Evolutionary conservation across 1,284 basidiomycete genomes (phyloP).

Genomic region (Ustilago bromivora): DNA sequence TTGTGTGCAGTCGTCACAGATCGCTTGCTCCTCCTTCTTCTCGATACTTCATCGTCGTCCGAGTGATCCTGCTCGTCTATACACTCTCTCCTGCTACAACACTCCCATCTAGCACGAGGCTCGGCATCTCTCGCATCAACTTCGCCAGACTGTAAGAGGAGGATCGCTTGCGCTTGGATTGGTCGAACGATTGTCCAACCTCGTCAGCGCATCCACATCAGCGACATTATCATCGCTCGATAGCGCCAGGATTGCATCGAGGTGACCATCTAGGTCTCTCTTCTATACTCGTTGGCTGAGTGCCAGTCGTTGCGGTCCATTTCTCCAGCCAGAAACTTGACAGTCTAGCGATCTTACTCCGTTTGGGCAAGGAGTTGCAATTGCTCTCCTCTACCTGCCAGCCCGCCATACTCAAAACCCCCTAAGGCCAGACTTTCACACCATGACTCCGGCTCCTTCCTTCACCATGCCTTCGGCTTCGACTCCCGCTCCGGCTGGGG

Average conservation of each 20-base stretch:
- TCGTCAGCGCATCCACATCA: neutral
- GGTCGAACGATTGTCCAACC: constrained; percentile 1
- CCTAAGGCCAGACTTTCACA: neutral
- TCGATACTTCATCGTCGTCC: constrained; percentile 20
- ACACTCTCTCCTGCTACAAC: neutral
- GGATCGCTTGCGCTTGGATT: neutral
- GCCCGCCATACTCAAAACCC: neutral
- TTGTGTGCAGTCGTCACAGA: constrained; percentile 16
- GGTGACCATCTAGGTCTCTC: neutral
- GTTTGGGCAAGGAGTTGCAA: neutral
- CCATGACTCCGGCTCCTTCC: constrained; percentile 54
- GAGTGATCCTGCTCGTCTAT: constrained; percentile 13
- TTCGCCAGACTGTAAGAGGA: neutral
- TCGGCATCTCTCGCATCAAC: neutral
- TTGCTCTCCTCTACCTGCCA: neutral
- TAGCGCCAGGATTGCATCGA: neutral
- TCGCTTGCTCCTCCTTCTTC: constrained; percentile 1
- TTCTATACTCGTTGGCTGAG: too few species aligned
- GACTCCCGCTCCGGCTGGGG: constrained; percentile 5
- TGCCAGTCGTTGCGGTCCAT: neutral
- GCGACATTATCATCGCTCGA: neutral
- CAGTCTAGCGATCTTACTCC: neutral
- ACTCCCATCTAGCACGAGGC: neutral
- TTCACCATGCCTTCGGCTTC: constrained; percentile 34
- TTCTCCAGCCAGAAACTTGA: neutral